Evolutionary conservation across 495 filamentous ascomycete species (phyloP).

Genomic region (Aspergillus kassunensis): DNA sequence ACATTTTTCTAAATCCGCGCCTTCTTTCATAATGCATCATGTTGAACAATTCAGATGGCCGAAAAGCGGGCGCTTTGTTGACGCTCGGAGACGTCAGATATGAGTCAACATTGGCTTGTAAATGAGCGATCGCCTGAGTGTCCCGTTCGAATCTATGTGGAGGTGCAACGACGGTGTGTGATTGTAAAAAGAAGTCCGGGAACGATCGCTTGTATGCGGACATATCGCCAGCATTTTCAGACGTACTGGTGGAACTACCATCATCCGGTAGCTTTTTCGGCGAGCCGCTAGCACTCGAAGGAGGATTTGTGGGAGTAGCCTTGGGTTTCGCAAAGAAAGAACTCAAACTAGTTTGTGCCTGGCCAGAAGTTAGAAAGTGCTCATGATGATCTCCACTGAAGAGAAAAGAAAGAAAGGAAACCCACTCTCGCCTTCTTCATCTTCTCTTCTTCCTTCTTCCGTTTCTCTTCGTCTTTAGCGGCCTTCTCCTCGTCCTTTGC

Average conservation of each 20-base stretch:
- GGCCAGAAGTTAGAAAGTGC: slow-evolving; percentile 1
- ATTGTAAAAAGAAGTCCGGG: slow-evolving; percentile 71
- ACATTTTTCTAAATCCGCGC: slow-evolving; percentile 48
- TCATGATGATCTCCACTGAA: background rate
- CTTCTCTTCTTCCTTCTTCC: slow-evolving; percentile 66
- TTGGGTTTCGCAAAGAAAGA: slow-evolving; percentile 57
- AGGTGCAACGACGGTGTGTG: slow-evolving; percentile 59
- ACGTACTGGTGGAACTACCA: slow-evolving; percentile 9
- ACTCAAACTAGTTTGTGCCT: slow-evolving; percentile 58
- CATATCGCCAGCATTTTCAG: slow-evolving; percentile 18
- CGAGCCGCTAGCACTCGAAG: slow-evolving; percentile 19
- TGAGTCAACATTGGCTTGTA: slow-evolving; percentile 46
- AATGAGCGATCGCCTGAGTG: slow-evolving; percentile 44
- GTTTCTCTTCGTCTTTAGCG: slow-evolving; percentile 53
- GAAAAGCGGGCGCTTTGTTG: slow-evolving; percentile 33
- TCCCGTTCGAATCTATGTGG: slow-evolving; percentile 52
- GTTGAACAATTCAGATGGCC: slow-evolving; percentile 55
- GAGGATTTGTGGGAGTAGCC: slow-evolving; percentile 21
- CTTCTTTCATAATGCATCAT: slow-evolving; percentile 49
- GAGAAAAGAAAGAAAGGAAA: slow-evolving; percentile 1
- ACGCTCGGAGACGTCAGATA: slow-evolving; percentile 26
- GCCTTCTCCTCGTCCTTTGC: slow-evolving; percentile 61
- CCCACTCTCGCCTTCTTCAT: slow-evolving; percentile 56
- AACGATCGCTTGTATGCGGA: slow-evolving; percentile 71
- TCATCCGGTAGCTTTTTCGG: slow-evolving; percentile 21